Evolutionary conservation across 2,329 filamentous ascomycete genomes (phyloP).

Genomic region (Colletotrichum sp.): DNA sequence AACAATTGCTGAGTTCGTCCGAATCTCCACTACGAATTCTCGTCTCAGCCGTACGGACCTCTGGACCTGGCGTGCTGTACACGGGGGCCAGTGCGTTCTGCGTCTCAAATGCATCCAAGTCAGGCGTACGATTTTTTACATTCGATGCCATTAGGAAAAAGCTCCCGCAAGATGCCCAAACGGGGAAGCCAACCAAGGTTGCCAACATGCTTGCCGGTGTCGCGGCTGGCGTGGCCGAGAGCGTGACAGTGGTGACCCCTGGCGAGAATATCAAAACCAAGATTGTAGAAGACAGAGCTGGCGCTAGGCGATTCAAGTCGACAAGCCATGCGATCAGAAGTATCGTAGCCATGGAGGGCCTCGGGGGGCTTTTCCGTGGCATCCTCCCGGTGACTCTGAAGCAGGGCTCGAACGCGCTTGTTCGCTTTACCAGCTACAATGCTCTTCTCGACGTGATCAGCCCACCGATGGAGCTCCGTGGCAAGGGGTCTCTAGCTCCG

Average conservation of each 20-base stretch:
- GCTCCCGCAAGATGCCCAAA: constrained; percentile 2
- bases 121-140: constrained; percentile 27
- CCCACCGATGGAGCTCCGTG: background rate
- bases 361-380: constrained; percentile 21
- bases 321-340: background rate
- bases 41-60: background rate
- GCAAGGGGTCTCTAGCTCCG: constrained; percentile 6
- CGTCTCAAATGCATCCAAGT: constrained; percentile 24
- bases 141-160: constrained; percentile 23
- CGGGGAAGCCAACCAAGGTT: constrained; percentile 13
- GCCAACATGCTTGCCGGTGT: constrained; percentile 28
- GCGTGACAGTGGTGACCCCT: constrained; percentile 29
- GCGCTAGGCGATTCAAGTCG: constrained; percentile 4
- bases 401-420: constrained; percentile 27
- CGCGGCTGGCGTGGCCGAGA: constrained; percentile 25
- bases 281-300: constrained; percentile 27
- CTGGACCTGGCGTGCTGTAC: constrained; percentile 13
- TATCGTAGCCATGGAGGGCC: background rate
- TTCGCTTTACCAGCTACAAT: constrained; percentile 27
- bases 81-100: constrained; percentile 23
- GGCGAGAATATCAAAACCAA: constrained; percentile 31
- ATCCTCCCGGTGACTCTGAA: constrained; percentile 24
- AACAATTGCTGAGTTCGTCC: constrained; percentile 14
- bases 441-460: constrained; percentile 21
- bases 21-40: background rate